Evolutionary conservation across 495 filamentous ascomycete species (phyloP).

Genomic region (Lichina pygmaea): DNA sequence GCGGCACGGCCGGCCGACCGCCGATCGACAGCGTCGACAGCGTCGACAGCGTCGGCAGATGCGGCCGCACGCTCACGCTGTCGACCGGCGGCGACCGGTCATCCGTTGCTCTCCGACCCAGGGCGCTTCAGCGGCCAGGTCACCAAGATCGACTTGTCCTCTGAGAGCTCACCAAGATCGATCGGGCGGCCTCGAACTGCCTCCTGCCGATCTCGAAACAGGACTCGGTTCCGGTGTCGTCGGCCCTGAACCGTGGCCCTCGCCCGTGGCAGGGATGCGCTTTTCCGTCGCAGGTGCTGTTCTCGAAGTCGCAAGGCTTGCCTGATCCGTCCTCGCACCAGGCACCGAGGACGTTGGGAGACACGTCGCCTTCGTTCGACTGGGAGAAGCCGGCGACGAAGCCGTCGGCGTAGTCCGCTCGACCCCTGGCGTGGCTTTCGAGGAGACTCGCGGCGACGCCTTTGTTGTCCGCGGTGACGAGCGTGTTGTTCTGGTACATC

Average conservation of each 20-base stretch:
- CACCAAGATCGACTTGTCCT: too few species aligned
- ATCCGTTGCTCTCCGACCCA: too few species aligned
- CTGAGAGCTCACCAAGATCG: conserved; percentile 6
- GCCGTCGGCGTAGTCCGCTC: conserved; percentile 6
- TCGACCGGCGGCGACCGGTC: too few species aligned
- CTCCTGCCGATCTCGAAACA: conserved; percentile 17
- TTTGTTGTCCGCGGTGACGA: conserved; percentile 88
- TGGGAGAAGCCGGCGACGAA: conserved; percentile 91
- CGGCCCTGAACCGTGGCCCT: conserved; percentile 47
- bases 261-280: conserved; percentile 61
- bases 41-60: background rate
- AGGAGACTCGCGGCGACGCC: conserved; percentile 74
- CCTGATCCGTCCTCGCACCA: conserved; percentile 16
- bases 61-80: too few species aligned
- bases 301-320: conserved; percentile 13
- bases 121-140: too few species aligned
- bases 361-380: conserved; percentile 79
- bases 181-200: conserved; percentile 10
- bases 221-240: conserved; percentile 14
- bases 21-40: too few species aligned
- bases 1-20: background rate
- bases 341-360: conserved; percentile 58
- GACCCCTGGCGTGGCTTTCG: conserved; percentile 38
- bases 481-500: conserved; percentile 75
- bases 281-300: conserved; percentile 38